Evolutionary conservation across 2,329 filamentous ascomycete genomes (phyloP).

Genomic region (Exophiala aquamarina): DNA sequence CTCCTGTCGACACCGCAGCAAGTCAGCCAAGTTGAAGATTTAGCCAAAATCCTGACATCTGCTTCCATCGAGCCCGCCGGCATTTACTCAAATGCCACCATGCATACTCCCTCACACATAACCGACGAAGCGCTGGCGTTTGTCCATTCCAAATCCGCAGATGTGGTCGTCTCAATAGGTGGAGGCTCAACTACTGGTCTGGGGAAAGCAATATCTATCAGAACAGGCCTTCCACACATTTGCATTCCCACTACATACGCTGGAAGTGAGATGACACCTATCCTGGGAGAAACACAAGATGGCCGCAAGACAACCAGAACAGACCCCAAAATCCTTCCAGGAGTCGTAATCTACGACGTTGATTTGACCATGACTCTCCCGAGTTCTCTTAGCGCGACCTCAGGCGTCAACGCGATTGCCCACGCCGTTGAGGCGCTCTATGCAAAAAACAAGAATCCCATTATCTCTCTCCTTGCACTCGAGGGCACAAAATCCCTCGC

Average conservation of each 20-base stretch:
- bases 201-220: conserved; percentile 58
- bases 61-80: conserved; percentile 43
- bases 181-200: conserved; percentile 63
- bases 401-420: conserved; percentile 66
- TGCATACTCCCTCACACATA: conserved; percentile 62
- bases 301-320: conserved; percentile 58
- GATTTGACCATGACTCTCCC: conserved; percentile 62
- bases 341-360: conserved; percentile 65
- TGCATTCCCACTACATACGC: conserved; percentile 64
- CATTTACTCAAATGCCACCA: conserved; percentile 57
- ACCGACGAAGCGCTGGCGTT: conserved; percentile 58
- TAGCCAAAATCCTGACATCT: conserved; percentile 47
- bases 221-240: conserved; percentile 57
- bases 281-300: conserved; percentile 61
- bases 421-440: conserved; percentile 67
- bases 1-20: conserved; percentile 59
- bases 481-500: conserved; percentile 59
- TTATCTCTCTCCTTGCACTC: conserved; percentile 58
- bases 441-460: conserved; percentile 60
- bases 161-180: conserved; percentile 61
- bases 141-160: conserved; percentile 46
- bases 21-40: conserved; percentile 44
- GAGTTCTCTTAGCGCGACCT: conserved; percentile 52
- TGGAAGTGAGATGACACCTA: conserved; percentile 65
- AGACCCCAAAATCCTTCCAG: conserved; percentile 61